Conservation (phyloP, 2,329 filamentous ascomycete genomes). For the Pseudocercospora eumusae region DNA sequence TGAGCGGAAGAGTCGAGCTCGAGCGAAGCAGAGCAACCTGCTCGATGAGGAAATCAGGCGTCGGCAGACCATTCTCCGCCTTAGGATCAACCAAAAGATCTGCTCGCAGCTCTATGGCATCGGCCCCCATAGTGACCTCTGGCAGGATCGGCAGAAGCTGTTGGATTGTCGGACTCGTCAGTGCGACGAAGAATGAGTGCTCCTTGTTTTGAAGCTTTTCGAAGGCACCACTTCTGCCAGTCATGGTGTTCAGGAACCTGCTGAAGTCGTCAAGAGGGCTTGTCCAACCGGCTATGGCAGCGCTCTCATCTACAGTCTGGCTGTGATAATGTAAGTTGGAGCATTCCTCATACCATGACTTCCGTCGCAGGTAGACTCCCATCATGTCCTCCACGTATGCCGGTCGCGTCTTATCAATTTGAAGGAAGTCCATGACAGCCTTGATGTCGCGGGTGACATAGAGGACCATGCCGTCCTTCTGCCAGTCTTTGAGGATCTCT, state of each 20-base stretch:
- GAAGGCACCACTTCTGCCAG: slow-evolving; percentile 59
- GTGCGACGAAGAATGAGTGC: slow-evolving; percentile 87
- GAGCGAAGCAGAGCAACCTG: slow-evolving; percentile 80
- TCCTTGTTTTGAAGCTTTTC: slow-evolving; percentile 62
- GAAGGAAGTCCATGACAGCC: slow-evolving; percentile 83
- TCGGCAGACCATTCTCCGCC: slow-evolving; percentile 57
- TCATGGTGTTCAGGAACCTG: slow-evolving; percentile 70
- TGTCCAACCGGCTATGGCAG: slow-evolving; percentile 39
- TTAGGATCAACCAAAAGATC: slow-evolving; percentile 79
- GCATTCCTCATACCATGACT: slow-evolving; percentile 87
- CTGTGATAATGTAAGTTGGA: slow-evolving; percentile 94
- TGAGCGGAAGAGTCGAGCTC: slow-evolving; percentile 72
- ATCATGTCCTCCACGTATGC: slow-evolving; percentile 93
- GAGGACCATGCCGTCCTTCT: slow-evolving; percentile 80
- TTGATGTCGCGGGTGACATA: slow-evolving; percentile 85
- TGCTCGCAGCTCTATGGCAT: slow-evolving; percentile 92
- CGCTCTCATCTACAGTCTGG: slow-evolving; percentile 58
- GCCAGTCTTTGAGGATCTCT: slow-evolving; percentile 71
- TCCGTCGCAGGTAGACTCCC: slow-evolving; percentile 83
- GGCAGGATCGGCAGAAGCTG: slow-evolving; percentile 66
- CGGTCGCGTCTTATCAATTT: slow-evolving; percentile 84
- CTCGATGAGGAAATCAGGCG: slow-evolving; percentile 73
- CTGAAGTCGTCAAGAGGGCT: slow-evolving; percentile 61
- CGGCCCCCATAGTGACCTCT: slow-evolving; percentile 76
- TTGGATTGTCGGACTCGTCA: slow-evolving; percentile 77